Conservation (phyloP, 163 green algal species). For the Volvox carteri region DNA sequence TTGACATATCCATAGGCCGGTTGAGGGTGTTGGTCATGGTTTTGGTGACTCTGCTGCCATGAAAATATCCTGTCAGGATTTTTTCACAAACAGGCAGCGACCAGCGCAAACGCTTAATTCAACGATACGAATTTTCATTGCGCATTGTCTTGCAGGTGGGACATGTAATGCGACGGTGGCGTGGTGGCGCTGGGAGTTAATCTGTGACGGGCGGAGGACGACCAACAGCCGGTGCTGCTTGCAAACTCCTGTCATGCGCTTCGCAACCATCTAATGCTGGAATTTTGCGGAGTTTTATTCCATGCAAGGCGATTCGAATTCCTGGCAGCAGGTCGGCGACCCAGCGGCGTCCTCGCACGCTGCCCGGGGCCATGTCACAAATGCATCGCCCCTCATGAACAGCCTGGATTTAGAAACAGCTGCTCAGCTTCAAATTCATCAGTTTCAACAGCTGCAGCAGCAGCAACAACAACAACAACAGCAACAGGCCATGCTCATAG, state of each 20-base stretch:
- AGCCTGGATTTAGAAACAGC: not conserved
- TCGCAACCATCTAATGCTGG: not conserved
- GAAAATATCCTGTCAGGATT: no score
- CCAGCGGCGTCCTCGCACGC: not conserved
- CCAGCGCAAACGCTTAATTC: no score
- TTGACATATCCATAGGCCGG: no score
- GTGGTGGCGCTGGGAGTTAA: not conserved
- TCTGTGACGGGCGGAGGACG: not conserved
- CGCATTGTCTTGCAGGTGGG: not conserved
- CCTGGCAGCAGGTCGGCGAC: not conserved
- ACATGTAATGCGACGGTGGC: not conserved
- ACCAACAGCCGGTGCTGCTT: not conserved
- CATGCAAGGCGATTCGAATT: not conserved
- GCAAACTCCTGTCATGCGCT: not conserved
- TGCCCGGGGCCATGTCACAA: not conserved
- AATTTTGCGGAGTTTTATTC: not conserved
- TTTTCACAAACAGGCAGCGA: no score
- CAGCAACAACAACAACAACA: constrained; percentile 47
- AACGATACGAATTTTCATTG: not conserved
- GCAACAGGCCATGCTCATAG: constrained; percentile 26
- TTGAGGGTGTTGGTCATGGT: no score
- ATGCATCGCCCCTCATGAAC: not conserved
- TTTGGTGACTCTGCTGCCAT: no score
- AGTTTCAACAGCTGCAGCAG: constrained; percentile 25
- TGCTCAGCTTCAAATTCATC: constrained; percentile 4